A percentile compares a stretch with the other conserved stretches of the same genome.
Conservation (phyloP, 495 filamentous ascomycete genomes). For the Xylaria castorea region DNA sequence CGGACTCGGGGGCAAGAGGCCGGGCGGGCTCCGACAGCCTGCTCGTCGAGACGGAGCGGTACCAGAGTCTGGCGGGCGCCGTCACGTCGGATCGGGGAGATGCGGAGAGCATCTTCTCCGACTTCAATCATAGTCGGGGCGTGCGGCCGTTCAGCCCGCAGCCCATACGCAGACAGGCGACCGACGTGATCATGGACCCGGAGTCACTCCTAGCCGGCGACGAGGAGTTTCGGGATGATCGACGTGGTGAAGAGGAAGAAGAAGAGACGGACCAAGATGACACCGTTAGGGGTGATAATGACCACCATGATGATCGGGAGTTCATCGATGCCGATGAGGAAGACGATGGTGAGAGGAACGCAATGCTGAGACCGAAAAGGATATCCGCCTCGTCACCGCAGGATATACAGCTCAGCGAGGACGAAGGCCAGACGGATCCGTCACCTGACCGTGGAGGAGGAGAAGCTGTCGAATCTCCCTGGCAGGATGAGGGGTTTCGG, state of each 20-base stretch:
- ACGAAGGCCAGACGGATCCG: slow-evolving; percentile 15
- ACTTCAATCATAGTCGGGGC: slow-evolving; percentile 54
- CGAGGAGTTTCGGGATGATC: slow-evolving; percentile 25
- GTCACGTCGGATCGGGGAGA: slow-evolving; percentile 47
- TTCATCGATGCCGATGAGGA: not conserved
- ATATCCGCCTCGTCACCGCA: slow-evolving; percentile 23
- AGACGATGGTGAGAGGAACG: slow-evolving; percentile 33
- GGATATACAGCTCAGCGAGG: slow-evolving; percentile 10
- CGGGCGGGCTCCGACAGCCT: slow-evolving; percentile 54
- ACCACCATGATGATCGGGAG: slow-evolving; percentile 39
- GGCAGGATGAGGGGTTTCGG: slow-evolving; percentile 33
- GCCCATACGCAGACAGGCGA: slow-evolving; percentile 47
- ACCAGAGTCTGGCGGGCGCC: slow-evolving; percentile 58
- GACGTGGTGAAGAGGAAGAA: slow-evolving; percentile 7
- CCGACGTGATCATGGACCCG: slow-evolving; percentile 48
- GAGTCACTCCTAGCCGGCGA: slow-evolving; percentile 45
- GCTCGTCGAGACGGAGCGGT: slow-evolving; percentile 49
- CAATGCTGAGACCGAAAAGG: slow-evolving; percentile 32
- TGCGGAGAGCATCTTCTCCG: slow-evolving; percentile 58
- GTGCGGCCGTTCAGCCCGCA: slow-evolving; percentile 63
- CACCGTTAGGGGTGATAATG: slow-evolving; percentile 16
- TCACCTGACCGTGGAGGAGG: slow-evolving; percentile 25
- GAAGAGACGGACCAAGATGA: slow-evolving; percentile 7
- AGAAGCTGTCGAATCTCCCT: slow-evolving; percentile 34
- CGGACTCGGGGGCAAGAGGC: slow-evolving; percentile 36